Evolutionary conservation across 2,329 filamentous ascomycete genomes (phyloP).

Genomic region (Aspergillus neoniger): DNA sequence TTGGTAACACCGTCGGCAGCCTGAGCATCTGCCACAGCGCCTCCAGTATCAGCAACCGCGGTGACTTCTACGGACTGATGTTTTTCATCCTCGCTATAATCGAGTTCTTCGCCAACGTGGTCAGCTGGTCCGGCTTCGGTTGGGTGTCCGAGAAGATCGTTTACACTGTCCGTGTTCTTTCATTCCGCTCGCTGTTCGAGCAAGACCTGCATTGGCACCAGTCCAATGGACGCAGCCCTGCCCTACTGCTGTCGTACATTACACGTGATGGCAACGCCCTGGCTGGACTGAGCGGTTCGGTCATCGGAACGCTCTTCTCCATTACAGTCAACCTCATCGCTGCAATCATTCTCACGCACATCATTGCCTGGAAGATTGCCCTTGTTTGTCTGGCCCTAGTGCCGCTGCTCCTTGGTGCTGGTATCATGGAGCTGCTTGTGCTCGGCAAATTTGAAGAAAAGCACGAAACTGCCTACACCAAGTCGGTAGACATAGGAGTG

Average conservation of each 20-base stretch:
- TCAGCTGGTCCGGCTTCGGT: conserved; percentile 61
- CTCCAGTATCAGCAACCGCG: conserved; percentile 51
- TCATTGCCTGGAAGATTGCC: conserved; percentile 75
- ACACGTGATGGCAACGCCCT: conserved; percentile 69
- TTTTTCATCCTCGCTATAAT: conserved; percentile 63
- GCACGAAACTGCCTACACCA: conserved; percentile 54
- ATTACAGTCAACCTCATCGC: conserved; percentile 68
- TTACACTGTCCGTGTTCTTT: conserved; percentile 63
- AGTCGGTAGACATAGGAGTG: conserved; percentile 53
- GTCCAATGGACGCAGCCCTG: conserved; percentile 62
- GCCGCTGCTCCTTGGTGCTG: conserved; percentile 67
- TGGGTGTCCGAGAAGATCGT: conserved; percentile 65
- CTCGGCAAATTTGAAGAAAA: conserved; percentile 61
- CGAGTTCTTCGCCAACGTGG: conserved; percentile 63
- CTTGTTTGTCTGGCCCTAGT: conserved; percentile 70
- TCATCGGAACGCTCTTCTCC: conserved; percentile 69
- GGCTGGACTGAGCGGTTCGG: conserved; percentile 68
- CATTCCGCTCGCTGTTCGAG: conserved; percentile 65
- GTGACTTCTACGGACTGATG: conserved; percentile 58
- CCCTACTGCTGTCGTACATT: conserved; percentile 65
- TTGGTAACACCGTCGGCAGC: conserved; percentile 61
- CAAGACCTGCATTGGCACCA: conserved; percentile 74
- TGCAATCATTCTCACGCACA: conserved; percentile 68
- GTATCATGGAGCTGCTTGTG: conserved; percentile 66
- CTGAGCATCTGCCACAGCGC: conserved; percentile 57